Percentiles rank a stretch among this genome's conserved stretches.
Evolutionary conservation across 768 basidiomycete genomes (phyloP).

Genomic region (Cubamyces sp.): DNA sequence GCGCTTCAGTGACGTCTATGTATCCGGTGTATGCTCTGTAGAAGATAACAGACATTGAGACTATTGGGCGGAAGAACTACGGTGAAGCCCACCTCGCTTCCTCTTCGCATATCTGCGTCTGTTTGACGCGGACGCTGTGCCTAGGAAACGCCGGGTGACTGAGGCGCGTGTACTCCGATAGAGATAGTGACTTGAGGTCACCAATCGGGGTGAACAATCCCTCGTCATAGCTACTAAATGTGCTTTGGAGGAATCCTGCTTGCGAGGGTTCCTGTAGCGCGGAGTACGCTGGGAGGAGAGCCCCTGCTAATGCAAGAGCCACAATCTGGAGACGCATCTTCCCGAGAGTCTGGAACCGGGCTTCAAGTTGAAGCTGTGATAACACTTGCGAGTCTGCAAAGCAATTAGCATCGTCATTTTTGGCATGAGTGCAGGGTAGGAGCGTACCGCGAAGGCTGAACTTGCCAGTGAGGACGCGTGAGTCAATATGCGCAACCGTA

Average conservation of each 20-base stretch:
- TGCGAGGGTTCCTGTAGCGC: not conserved
- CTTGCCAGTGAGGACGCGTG: too few relatives aligned
- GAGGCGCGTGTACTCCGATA: slow-evolving; percentile 25
- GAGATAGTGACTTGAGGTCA: slow-evolving; percentile 25
- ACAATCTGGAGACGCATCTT: too few relatives aligned
- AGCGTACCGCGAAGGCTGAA: not conserved
- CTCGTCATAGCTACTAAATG: slow-evolving; percentile 15
- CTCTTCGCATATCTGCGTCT: slow-evolving; percentile 60
- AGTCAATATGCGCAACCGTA: too few relatives aligned
- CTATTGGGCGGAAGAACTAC: not conserved
- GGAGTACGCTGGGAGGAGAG: not conserved
- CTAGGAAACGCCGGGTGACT: slow-evolving; percentile 52
- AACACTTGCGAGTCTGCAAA: too few relatives aligned
- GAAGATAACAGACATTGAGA: not conserved
- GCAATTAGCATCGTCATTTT: too few relatives aligned
- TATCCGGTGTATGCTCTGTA: slow-evolving; percentile 69
- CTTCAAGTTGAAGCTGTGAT: too few relatives aligned
- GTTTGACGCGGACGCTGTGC: slow-evolving; percentile 59
- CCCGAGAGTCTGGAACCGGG: too few relatives aligned
- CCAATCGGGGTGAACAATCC: slow-evolving; percentile 24
- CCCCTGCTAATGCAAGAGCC: too few relatives aligned
- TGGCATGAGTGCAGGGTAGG: too few relatives aligned
- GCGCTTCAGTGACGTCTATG: slow-evolving; percentile 62
- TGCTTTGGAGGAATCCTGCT: not conserved
- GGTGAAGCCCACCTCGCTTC: slow-evolving; percentile 49